Evolutionary conservation across 495 filamentous ascomycete genomes (phyloP).

Genomic region (Daldinia grandis): DNA sequence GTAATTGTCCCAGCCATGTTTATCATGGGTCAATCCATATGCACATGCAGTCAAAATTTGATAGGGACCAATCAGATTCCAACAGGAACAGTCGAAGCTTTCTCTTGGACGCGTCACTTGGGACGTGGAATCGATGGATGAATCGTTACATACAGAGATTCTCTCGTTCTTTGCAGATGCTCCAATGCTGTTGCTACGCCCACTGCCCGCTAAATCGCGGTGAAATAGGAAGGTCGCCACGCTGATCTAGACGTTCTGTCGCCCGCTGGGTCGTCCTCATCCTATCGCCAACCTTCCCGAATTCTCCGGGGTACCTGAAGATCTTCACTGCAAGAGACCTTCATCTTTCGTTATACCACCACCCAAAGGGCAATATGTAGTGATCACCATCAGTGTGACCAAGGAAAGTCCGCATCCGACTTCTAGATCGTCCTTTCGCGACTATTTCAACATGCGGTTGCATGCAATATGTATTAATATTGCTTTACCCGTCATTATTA

Average conservation of each 20-base stretch:
- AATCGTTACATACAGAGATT: slow-evolving; percentile 32
- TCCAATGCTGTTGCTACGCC: slow-evolving; percentile 21
- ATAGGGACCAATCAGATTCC: neutral
- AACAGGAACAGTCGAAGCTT: slow-evolving; percentile 35
- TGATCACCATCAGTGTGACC: slow-evolving; percentile 31
- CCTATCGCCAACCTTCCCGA: slow-evolving; percentile 42
- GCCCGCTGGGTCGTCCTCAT: slow-evolving; percentile 24
- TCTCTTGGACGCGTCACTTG: slow-evolving; percentile 41
- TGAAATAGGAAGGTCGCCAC: slow-evolving; percentile 39
- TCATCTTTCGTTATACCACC: slow-evolving; percentile 22
- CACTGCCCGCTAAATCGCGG: slow-evolving; percentile 17
- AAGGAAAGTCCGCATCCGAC: slow-evolving; percentile 30
- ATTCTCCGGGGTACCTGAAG: slow-evolving; percentile 45
- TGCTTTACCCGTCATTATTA: slow-evolving; percentile 26
- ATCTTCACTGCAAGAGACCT: slow-evolving; percentile 45
- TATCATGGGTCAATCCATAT: slow-evolving; percentile 33
- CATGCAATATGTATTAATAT: slow-evolving; percentile 26
- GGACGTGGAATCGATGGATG: slow-evolving; percentile 20
- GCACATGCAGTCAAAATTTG: slow-evolving; percentile 34
- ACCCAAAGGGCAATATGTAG: slow-evolving; percentile 22
- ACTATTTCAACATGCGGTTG: slow-evolving; percentile 23
- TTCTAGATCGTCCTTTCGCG: slow-evolving; percentile 20
- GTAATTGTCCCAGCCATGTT: slow-evolving; percentile 23
- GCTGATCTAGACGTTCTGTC: slow-evolving; percentile 33
- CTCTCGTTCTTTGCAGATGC: slow-evolving; percentile 24